Base-by-base conservation (phyloP, 768 basidiomycete genomes). In the Podaxis mareebaensis region DNA sequence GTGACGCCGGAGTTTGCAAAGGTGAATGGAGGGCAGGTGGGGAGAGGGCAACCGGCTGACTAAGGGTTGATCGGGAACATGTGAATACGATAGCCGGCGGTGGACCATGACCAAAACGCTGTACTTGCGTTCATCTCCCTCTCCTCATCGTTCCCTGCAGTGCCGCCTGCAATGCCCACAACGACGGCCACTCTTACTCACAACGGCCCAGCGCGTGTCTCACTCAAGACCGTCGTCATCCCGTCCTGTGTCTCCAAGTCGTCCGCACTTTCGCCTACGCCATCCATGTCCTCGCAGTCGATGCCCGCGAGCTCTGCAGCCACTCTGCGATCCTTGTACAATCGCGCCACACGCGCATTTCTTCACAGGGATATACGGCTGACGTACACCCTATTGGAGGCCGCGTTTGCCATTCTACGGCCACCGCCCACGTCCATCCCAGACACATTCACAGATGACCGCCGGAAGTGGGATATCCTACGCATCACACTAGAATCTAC, bases 401-500 rank as follows among this genome's bases (percentile, higher is more conserved):
- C 90, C 7, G 92, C 91, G 0, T 92, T 93, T 71, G 70, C 83
- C 8, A 74, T 91, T 36, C 69, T 95, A 65, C 80, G 71, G 15
- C 77, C 79, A 3, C 85, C 77, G 4, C 20, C 33, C 28, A 58
- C 67, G 36, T 64, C 64, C 6, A 38, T 67, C 7, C 68, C 72
- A 12, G 86, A 87, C 63, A 53, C 68, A 3, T 78, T 85, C 3
- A 78, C 81, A 60, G 75, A 82, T 22, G 78, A 86, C 64, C 85
- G 92, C 17, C 80, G 87, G 61, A 93, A 93, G 77, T 95, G 93
- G 93, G 92, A 95, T 69, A 86, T 95, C 61, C 85, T 95, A 6
- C 83, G 93, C 26, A 89, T 95, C 65, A 94, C 92, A 0, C 81
- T 93, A 60, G 92, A 94, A 71, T 85, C 88, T 1, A 91, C 88